Base-by-base conservation (phyloP, 2,329 filamentous ascomycete genomes). In the Mollisiaceae sp. region DNA sequence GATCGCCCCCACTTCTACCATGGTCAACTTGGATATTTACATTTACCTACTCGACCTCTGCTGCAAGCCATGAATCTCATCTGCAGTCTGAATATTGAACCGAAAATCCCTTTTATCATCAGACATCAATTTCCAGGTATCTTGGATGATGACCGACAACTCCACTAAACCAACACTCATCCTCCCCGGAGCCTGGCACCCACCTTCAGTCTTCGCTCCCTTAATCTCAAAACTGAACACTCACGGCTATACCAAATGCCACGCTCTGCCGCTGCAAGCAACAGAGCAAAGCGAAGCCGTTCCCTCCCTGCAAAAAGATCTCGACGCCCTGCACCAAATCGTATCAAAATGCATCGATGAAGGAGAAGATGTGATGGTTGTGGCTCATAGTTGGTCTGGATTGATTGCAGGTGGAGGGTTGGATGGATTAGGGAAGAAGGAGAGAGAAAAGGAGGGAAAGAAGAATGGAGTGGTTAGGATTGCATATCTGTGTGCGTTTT, bases 301-400 rank as follows among this genome's bases (percentile, higher is more conserved):
- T 1, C 59, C 60, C 15, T 41, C 41, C 22, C 56, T 71, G 4
- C 47, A 67, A 18, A 35, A 54, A 14, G 68, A 69, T 41, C 66
- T 69, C 24, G 38, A 58, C 9, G 59, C 64, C 24, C 43, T 71
- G 1, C 36, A 61, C 11, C 15, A 45, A 11, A 58, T 55, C 4
- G 62, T 68, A 14, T 18, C 45, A 20, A 52, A 62, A 41, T 62
- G 65, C 57, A 43, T 62, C 8, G 77, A 79, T 35, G 67, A 38
- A 1, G 75, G 75, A 1, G 75, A 77, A 18, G 75, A 80, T 47
- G 75, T 80, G 8, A 62, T 80, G 0, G 70, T 80, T 2, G 58
- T 78, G 11, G 69, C 74, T 8, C 79, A 81, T 59, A 78, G 76
- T 35, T 81, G 78, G 74, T 73, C 75, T 6, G 78, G 78, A 5